A percentile compares a stretch with the other conserved stretches of the same genome.
Conservation (phyloP, 257 asterid genomes). For the Cruciata laevipes region DNA sequence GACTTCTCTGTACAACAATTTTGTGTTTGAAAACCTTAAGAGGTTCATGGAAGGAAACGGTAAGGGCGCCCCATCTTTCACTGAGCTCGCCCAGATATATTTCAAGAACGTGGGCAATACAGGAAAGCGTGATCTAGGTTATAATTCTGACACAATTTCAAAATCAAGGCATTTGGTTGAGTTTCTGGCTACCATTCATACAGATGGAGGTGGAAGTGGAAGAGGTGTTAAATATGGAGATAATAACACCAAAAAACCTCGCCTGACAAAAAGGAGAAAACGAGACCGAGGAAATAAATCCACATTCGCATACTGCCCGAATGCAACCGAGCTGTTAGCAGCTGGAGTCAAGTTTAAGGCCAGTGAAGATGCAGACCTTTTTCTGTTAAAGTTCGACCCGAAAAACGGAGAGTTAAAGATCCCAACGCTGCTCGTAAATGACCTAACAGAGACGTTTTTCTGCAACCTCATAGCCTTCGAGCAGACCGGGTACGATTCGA, state of each 20-base stretch:
- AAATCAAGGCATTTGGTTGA: conserved; percentile 14
- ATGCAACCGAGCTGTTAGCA: conserved; percentile 23
- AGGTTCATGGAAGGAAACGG: too few species aligned
- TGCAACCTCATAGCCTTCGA: conserved; percentile 27
- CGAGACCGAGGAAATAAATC: neutral
- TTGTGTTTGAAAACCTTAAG: neutral
- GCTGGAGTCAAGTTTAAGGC: conserved; percentile 23
- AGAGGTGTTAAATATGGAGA: too few species aligned
- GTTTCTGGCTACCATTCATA: conserved; percentile 18
- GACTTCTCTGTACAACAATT: neutral
- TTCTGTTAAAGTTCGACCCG: conserved; percentile 20
- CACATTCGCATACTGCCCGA: conserved; percentile 17
- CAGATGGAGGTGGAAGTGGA: too few species aligned
- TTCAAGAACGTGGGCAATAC: conserved; percentile 25
- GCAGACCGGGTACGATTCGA: conserved; percentile 16
- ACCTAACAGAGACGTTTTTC: conserved; percentile 23
- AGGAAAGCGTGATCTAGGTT: conserved; percentile 9
- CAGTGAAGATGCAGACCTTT: conserved; percentile 3
- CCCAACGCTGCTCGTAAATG: conserved; percentile 17
- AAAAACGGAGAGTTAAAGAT: conserved; percentile 13
- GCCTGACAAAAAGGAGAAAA: too few species aligned
- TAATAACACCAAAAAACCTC: too few species aligned
- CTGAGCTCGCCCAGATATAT: conserved; percentile 21
- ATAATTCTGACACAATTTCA: too few species aligned
- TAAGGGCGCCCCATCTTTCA: conserved; percentile 9